These are phyloP conservation scores for Dryas drummondii DNA, from an alignment of 306 rosid genomes.

Conservation along the genomic window DNA sequence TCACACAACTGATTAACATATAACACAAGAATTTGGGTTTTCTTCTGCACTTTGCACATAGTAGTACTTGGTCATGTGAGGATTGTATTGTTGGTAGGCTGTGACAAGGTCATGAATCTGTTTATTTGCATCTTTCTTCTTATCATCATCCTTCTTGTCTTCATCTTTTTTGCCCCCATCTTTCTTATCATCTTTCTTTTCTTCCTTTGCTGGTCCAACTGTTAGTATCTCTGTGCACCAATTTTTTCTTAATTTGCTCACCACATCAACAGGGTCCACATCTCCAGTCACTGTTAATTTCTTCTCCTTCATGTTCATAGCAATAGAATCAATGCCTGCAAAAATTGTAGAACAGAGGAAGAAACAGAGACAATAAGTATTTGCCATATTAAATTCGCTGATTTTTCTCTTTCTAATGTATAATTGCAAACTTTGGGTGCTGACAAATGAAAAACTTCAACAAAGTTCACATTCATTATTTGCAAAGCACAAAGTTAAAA, in stretches of 20 bases:
- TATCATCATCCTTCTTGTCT: conserved; percentile 38
- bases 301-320: conserved; percentile 85
- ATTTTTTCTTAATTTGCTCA: conserved; percentile 55
- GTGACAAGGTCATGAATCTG: conserved; percentile 53
- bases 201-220: conserved; percentile 87
- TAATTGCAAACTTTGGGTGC: neutral
- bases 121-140: conserved; percentile 47
- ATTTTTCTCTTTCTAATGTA: neutral
- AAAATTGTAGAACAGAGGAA: neutral
- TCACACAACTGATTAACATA: conserved; percentile 35
- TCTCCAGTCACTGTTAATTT: conserved; percentile 68
- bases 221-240: conserved; percentile 67
- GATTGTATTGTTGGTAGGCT: conserved; percentile 37
- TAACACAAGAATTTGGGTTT: conserved; percentile 69
- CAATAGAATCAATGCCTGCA: conserved; percentile 78
- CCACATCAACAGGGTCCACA: conserved; percentile 61
- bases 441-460: neutral
- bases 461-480: neutral
- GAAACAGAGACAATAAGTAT: neutral
- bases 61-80: conserved; percentile 41
- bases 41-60: conserved; percentile 57
- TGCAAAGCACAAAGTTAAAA: neutral
- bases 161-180: conserved; percentile 37
- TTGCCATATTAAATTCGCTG: neutral
- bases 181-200: conserved; percentile 43